Base-by-base conservation (phyloP, 805 yeast species). In the Pichia cephalocereana region DNA sequence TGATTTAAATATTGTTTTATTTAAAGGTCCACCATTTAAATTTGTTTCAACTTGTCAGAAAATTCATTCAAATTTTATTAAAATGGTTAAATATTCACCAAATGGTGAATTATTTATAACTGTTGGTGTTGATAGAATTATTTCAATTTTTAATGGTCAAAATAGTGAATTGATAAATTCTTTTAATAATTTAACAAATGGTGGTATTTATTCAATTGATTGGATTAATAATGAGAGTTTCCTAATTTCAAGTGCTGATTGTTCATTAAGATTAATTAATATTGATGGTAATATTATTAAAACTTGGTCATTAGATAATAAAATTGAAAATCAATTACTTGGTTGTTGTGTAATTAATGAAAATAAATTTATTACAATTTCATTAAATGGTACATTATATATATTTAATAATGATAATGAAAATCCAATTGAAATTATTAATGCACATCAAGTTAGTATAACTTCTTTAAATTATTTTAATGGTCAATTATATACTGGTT, bases 21-120 rank as follows among this genome's bases (percentile, higher is more conserved):
- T 77, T 61, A 80, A 81, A 46, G 98, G 98, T 1, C 96, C 97
- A 4, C 99, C 99, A 0, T 93, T 90, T 74, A 86, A 86, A 63
- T 93, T 91, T 61, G 72, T 77, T 40, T 74, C 77, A 41, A 79
- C 90, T 58, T 77, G 80, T 43, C 74, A 95, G 56, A 83, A 81
- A 6, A 71, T 80, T 55, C 97, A 91, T 64, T 69, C 79, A 17
- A 88, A 86, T 60, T 83, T 87, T 52, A 79, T 87, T 28, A 75
- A 88, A 55, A 96, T 82, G 58, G 93, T 88, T 9, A 75, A 78
- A 54, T 93, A 82, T 62, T 80, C 95, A 5, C 88, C 90, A 23
- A 83, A 82, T 57, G 98, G 97, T 23, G 75, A 75, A 47, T 74
- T 69, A 61, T 74, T 86, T 12, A 83, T 83, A 10, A 78, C 88